phyloP scores from a whole-genome alignment of 2,329 filamentous ascomycete genomes.

The Diaporthe australafricana region DNA sequence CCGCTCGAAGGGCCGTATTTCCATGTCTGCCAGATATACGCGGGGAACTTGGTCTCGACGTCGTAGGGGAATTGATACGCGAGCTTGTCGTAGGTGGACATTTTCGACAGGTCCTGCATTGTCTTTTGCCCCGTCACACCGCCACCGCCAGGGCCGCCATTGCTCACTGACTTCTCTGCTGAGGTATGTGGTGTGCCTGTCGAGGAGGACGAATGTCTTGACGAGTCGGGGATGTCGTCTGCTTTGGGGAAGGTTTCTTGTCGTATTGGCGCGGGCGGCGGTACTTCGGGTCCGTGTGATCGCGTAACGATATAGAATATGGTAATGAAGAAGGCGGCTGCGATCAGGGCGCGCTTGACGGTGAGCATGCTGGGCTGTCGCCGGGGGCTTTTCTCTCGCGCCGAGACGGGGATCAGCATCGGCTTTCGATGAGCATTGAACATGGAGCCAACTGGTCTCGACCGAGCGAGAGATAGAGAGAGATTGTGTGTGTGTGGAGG shows the following conservation, averaged over 20 bases:
- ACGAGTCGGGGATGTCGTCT: constrained; percentile 39
- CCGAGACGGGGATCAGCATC: constrained; percentile 28
- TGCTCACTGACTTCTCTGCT: constrained; percentile 32
- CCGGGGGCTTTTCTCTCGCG: constrained; percentile 12
- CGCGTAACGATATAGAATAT: constrained; percentile 77
- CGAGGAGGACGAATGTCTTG: constrained; percentile 41
- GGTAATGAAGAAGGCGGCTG: constrained; percentile 76
- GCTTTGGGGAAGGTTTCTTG: constrained; percentile 46
- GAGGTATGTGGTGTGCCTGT: constrained; percentile 29
- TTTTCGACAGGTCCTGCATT: constrained; percentile 76
- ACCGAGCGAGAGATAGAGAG: background rate
- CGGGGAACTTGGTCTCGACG: constrained; percentile 87
- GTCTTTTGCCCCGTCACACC: constrained; percentile 63
- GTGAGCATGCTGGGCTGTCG: constrained; percentile 73
- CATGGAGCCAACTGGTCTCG: constrained; percentile 13
- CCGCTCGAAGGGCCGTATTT: constrained; percentile 83
- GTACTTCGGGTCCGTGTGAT: constrained; percentile 58
- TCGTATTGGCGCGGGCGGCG: constrained; percentile 45
- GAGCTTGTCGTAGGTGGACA: constrained; percentile 83
- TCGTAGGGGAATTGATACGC: constrained; percentile 96
- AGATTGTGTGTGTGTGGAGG: too few species aligned
- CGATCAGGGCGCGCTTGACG: constrained; percentile 79
- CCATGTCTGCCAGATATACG: constrained; percentile 99
- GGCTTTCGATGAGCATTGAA: constrained; percentile 25
- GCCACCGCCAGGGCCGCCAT: constrained; percentile 37